These are phyloP conservation scores for Daldinia concentrica DNA, from an alignment of 495 filamentous ascomycete species.

Conservation along the genomic window DNA sequence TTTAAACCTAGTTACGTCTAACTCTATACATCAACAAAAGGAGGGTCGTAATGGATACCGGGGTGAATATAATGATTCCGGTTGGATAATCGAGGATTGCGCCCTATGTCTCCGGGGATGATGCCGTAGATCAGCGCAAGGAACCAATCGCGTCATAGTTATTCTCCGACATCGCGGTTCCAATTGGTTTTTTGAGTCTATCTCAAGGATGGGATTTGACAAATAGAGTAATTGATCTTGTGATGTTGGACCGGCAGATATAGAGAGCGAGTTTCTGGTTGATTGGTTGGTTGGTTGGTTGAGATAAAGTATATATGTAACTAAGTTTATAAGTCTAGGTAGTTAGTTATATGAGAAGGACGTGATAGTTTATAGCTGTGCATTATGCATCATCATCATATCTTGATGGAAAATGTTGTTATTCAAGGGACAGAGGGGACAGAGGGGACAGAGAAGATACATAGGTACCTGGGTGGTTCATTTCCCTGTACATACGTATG, in stretches of 20 bases:
- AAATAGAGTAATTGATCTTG: neutral
- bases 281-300: neutral
- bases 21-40: neutral
- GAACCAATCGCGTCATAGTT: neutral
- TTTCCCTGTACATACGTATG: neutral
- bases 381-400: too few species aligned
- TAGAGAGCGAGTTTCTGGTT: neutral
- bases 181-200: neutral
- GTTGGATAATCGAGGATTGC: neutral
- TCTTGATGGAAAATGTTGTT: too few species aligned
- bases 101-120: neutral
- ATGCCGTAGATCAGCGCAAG: neutral
- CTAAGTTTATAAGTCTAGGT: too few species aligned
- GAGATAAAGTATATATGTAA: too few species aligned
- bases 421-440: too few species aligned
- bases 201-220: neutral
- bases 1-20: neutral
- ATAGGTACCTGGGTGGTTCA: neutral
- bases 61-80: neutral
- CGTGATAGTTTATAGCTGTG: too few species aligned
- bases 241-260: neutral
- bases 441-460: neutral
- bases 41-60: neutral
- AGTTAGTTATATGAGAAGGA: too few species aligned
- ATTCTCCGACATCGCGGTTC: neutral